These are phyloP conservation scores for Begonia loranthoides DNA, from an alignment of 306 rosid species.

Conservation along the genomic window DNA sequence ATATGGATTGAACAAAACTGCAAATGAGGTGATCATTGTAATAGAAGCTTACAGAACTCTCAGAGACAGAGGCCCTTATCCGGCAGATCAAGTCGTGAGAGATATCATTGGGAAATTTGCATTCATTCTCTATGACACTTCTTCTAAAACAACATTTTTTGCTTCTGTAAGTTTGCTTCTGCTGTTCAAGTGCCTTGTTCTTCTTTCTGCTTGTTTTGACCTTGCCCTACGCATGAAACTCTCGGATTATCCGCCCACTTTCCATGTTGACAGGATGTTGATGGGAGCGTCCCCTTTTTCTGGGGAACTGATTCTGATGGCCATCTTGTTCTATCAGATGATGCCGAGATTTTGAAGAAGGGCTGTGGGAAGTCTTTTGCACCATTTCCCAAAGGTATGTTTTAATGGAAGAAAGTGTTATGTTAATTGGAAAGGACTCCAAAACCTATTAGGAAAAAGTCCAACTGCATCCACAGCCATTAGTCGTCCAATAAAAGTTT, in stretches of 20 bases:
- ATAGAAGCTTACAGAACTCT: conserved; percentile 89
- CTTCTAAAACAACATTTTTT: conserved; percentile 45
- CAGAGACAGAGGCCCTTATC: conserved; percentile 95
- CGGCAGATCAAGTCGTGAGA: conserved; percentile 91
- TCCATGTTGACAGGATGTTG: conserved; percentile 45
- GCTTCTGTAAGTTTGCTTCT: conserved; percentile 52
- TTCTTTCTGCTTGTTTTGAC: too few relatives aligned
- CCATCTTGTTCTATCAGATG: conserved; percentile 70
- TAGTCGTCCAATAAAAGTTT: too few relatives aligned
- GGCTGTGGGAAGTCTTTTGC: conserved; percentile 86
- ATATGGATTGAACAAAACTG: conserved; percentile 83
- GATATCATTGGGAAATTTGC: conserved; percentile 89
- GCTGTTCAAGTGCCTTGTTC: too few relatives aligned
- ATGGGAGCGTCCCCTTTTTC: conserved; percentile 73
- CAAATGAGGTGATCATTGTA: conserved; percentile 70
- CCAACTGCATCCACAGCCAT: too few relatives aligned
- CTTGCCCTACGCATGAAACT: background rate
- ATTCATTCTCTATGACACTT: conserved; percentile 61
- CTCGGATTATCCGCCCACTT: conserved; percentile 2
- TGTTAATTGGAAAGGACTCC: too few relatives aligned
- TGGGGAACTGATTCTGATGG: conserved; percentile 98
- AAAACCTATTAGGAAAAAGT: too few relatives aligned
- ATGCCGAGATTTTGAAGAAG: conserved; percentile 40
- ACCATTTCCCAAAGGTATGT: conserved; percentile 89
- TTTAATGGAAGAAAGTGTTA: conserved; percentile 7